Percentiles rank a stretch among this genome's conserved stretches.
phyloP scores from a whole-genome alignment of 129 eudicot genomes.

The Flaveria robusta region DNA sequence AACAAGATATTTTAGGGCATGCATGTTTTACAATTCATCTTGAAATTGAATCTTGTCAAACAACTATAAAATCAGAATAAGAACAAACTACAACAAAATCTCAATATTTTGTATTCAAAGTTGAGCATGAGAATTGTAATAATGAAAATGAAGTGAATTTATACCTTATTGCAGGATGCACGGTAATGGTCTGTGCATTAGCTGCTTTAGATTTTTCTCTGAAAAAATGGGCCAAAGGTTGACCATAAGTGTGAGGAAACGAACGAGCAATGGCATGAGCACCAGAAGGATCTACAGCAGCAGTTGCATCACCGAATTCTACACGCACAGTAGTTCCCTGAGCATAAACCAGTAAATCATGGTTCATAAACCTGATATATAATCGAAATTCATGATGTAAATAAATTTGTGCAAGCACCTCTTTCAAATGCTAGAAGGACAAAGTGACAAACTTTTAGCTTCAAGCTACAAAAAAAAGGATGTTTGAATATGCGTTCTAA shows the following conservation, averaged over 20 bases:
- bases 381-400: not conserved
- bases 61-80: not conserved
- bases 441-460: not conserved
- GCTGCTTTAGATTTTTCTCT: conserved; percentile 79
- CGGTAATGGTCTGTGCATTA: conserved; percentile 80
- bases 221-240: conserved; percentile 86
- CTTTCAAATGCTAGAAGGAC: not conserved
- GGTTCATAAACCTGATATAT: conserved; percentile 20
- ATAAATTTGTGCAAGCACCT: not conserved
- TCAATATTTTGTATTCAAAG: not conserved
- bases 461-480: not conserved
- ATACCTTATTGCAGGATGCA: conserved; percentile 83
- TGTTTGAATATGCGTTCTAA: not conserved
- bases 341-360: conserved; percentile 17
- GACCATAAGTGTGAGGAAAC: conserved; percentile 93
- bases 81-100: not conserved
- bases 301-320: conserved; percentile 85
- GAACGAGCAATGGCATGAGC: conserved; percentile 71
- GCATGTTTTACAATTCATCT: conserved; percentile 9
- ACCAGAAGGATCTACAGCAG: conserved; percentile 77
- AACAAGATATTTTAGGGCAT: not conserved
- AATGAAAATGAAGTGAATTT: not conserved
- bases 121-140: not conserved
- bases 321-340: conserved; percentile 94
- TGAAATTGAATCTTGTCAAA: not conserved